phyloP scores from a whole-genome alignment of 371 early-diverging fungal species.

The Sporodiniella umbellata region DNA sequence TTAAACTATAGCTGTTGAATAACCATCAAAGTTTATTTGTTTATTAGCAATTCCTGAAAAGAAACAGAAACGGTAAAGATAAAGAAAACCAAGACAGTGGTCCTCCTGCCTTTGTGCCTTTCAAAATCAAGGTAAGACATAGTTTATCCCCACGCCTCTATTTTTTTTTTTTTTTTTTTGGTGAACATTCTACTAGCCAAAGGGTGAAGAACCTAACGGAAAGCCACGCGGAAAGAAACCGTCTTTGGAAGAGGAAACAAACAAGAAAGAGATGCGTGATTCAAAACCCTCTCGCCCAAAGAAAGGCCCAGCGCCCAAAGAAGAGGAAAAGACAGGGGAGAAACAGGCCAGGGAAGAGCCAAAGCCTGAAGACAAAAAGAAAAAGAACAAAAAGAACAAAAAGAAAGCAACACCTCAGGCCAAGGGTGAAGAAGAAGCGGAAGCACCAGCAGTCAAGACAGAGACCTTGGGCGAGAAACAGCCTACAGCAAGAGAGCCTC shows the following conservation, averaged over 20 bases:
- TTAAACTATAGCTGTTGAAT: too few relatives aligned
- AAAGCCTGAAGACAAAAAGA: not conserved
- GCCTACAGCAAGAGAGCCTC: too few relatives aligned
- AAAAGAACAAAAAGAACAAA: not conserved
- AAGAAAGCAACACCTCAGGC: too few relatives aligned
- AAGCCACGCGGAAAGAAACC: not conserved
- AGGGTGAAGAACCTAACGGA: too few relatives aligned
- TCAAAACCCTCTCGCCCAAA: not conserved
- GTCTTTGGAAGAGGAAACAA: not conserved
- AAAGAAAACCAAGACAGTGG: slow-evolving; percentile 18
- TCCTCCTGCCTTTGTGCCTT: slow-evolving; percentile 44
- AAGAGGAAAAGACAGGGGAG: not conserved
- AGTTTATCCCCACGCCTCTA: too few relatives aligned
- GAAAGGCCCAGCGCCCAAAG: not conserved
- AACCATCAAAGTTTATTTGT: too few relatives aligned
- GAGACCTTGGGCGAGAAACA: too few relatives aligned
- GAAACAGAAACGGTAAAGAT: slow-evolving; percentile 6
- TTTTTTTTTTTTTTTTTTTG: too few relatives aligned
- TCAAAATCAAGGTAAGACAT: slow-evolving; percentile 35
- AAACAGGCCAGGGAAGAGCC: not conserved
- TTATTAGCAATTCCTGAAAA: slow-evolving; percentile 34
- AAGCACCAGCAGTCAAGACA: too few relatives aligned
- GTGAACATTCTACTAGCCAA: too few relatives aligned
- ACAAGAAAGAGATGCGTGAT: not conserved
- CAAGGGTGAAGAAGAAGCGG: too few relatives aligned